Percentiles rank a stretch among this genome's conserved stretches.
Conservation (phyloP, 1,284 basidiomycete species). For the Cronartium quercuum region DNA sequence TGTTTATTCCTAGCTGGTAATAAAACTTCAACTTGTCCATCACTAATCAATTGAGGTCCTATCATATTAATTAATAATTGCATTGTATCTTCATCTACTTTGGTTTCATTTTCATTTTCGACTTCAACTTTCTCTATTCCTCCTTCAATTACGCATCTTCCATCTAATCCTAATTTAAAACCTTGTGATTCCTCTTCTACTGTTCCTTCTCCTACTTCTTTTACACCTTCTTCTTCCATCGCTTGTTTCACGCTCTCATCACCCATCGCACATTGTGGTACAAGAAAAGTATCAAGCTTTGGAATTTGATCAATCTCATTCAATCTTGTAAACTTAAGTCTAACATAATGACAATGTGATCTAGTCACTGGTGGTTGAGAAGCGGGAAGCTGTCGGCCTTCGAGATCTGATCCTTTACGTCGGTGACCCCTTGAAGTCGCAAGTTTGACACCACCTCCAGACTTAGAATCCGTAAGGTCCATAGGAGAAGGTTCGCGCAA, state of each 20-base stretch:
- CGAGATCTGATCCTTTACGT: slow-evolving; percentile 18
- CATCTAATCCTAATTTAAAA: slow-evolving; percentile 31
- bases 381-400: slow-evolving; percentile 6
- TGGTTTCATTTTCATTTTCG: background rate
- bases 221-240: slow-evolving; percentile 15
- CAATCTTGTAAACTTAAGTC: slow-evolving; percentile 22
- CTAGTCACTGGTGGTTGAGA: slow-evolving; percentile 36
- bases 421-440: background rate
- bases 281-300: slow-evolving; percentile 34
- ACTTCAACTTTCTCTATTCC: background rate
- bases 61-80: slow-evolving; percentile 19
- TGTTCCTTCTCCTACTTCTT: slow-evolving; percentile 28
- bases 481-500: background rate
- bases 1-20: background rate
- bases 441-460: background rate
- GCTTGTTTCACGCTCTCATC: slow-evolving; percentile 29
- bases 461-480: background rate
- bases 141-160: background rate
- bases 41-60: slow-evolving; percentile 29
- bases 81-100: slow-evolving; percentile 30
- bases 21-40: slow-evolving; percentile 35
- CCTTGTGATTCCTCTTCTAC: slow-evolving; percentile 35
- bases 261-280: slow-evolving; percentile 38
- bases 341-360: slow-evolving; percentile 39
- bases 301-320: background rate